phyloP scores from a whole-genome alignment of 345 rosid species.

The Camelina sativa region DNA sequence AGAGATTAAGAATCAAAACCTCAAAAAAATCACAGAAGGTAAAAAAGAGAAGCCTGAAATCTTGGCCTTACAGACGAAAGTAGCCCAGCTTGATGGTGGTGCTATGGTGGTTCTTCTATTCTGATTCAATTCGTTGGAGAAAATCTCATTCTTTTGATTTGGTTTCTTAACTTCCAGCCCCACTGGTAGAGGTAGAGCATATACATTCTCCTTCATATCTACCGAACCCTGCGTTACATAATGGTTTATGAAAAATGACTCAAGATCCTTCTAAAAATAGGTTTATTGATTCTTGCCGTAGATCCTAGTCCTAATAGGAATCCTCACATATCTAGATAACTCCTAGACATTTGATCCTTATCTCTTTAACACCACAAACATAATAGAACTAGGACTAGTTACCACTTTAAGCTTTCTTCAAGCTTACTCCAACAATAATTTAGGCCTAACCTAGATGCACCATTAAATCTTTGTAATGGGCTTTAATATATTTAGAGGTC shows the following conservation, averaged over 20 bases:
- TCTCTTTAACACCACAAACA: no score
- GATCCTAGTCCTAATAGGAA: no score
- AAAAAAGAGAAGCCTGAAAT: not conserved
- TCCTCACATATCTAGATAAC: no score
- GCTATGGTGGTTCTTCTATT: slow-evolving; percentile 40
- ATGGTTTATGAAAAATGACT: not conserved
- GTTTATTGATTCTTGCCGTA: not conserved
- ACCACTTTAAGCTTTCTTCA: no score
- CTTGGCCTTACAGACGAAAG: slow-evolving; percentile 63
- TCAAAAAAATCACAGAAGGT: not conserved
- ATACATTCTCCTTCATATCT: slow-evolving; percentile 51
- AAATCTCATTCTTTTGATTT: slow-evolving; percentile 34
- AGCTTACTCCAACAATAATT: no score
- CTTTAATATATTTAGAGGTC: no score
- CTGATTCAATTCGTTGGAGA: slow-evolving; percentile 29
- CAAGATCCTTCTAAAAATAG: not conserved
- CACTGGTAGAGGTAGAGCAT: slow-evolving; percentile 38
- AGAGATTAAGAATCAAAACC: slow-evolving; percentile 12
- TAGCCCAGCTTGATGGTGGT: slow-evolving; percentile 65
- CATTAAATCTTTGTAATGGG: no score
- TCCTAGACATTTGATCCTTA: no score
- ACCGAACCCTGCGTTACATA: slow-evolving; percentile 51
- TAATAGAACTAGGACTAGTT: no score
- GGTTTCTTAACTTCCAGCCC: slow-evolving; percentile 31
- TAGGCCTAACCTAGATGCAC: no score